Evolutionary conservation across 345 rosid species (phyloP), one percentile per base, ranked within the genome.

Genomic region (Lumnitzera racemosa): DNA sequence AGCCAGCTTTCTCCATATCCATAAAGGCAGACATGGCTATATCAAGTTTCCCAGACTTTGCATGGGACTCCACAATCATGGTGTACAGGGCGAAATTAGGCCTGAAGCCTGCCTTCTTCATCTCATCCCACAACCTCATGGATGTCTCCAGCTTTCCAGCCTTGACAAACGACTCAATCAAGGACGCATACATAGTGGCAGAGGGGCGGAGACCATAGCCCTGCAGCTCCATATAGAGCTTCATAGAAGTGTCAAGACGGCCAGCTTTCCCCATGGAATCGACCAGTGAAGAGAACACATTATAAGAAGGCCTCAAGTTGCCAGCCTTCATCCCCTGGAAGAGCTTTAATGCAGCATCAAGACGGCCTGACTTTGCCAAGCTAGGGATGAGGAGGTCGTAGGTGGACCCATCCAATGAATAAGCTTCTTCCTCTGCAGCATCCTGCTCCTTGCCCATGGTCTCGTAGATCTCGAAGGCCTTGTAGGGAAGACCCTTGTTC

Each of bases 231-330:
- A 70, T 76, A 75, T 80, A 95, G 61, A 95, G 53, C 74, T 88
- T 90, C 95, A 88, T 84, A 15, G 95, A 86, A n/a, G 95, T 75
- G 36, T 90, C 99, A 47, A 95, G 67, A 55, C 99, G 80, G 59
- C 99, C 95, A 55, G 99, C 96, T 77, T 90, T 95, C n/a, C 96
- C 97, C 89, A 90, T 74, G 0, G 99, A 90, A 79, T 95, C 96
- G 75, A 90, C 91, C 63, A 95, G 92, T 0, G 96, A 80, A 31
- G 95, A 74, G 68, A 90, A 90, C 49, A 88, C 63, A 48, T 61
- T 49, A 74, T 75, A 76, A 67, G 86, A 86, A 49, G 95, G 99
- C 3, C 74, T 74, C 4, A 84, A 71, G 47, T 78, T 82, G 67
- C 95, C 75, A 58, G 62, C 83, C 64, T 95, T 90, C 99, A 90